phyloP scores from a whole-genome alignment of 2,329 filamentous ascomycete genomes.

The Stagonosporopsis vannaccii region DNA sequence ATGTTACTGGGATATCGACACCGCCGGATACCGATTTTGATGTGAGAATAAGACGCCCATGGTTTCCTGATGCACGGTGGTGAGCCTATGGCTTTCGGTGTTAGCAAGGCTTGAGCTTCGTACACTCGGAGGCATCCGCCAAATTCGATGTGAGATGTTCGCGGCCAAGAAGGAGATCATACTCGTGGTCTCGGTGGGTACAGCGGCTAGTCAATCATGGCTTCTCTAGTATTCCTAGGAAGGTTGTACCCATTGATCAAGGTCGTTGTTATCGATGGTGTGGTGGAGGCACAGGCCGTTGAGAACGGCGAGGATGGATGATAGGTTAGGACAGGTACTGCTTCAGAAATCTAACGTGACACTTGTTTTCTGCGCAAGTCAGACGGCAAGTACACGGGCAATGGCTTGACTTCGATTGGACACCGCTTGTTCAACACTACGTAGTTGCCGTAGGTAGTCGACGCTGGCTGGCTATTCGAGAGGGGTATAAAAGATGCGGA shows the following conservation, averaged over 20 bases:
- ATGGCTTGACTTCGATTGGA: conserved; percentile 63
- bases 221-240: conserved; percentile 59
- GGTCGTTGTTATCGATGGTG: conserved; percentile 63
- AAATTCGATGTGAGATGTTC: conserved; percentile 58
- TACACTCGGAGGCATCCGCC: conserved; percentile 53
- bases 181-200: conserved; percentile 68
- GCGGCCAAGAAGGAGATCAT: conserved; percentile 52
- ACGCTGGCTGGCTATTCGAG: neutral
- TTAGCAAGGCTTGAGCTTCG: conserved; percentile 61
- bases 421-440: conserved; percentile 67
- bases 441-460: neutral
- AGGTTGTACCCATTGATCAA: conserved; percentile 46
- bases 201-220: conserved; percentile 58
- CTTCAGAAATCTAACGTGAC: conserved; percentile 34
- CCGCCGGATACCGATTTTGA: conserved; percentile 56
- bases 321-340: conserved; percentile 26
- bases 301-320: conserved; percentile 18
- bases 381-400: conserved; percentile 63
- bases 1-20: conserved; percentile 61
- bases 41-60: conserved; percentile 62
- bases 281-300: conserved; percentile 57
- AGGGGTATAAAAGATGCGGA: too few species aligned
- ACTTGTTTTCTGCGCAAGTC: conserved; percentile 64
- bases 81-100: conserved; percentile 67
- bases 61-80: conserved; percentile 69